These are phyloP conservation scores for Lactarius sanguifluus DNA, from an alignment of 768 basidiomycete species.

Conservation along the genomic window DNA sequence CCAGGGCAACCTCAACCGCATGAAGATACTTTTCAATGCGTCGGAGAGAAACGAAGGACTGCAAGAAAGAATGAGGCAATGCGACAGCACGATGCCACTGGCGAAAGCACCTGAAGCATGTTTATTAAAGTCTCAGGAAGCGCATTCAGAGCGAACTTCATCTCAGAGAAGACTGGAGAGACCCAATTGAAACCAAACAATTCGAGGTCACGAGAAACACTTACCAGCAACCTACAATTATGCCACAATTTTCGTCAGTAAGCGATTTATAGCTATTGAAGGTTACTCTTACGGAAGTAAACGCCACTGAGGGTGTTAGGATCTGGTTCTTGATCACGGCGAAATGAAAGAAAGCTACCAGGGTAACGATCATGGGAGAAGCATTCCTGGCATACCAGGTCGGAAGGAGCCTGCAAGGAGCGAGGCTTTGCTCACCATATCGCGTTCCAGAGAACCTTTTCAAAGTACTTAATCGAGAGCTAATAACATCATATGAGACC, in stretches of 20 bases:
- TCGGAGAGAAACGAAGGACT: slow-evolving; percentile 80
- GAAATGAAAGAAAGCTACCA: slow-evolving; percentile 59
- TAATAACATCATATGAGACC: slow-evolving; percentile 8
- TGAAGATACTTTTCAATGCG: slow-evolving; percentile 90
- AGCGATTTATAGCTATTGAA: neutral
- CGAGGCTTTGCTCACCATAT: slow-evolving; percentile 45
- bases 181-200: neutral
- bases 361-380: slow-evolving; percentile 51
- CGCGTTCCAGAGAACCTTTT: slow-evolving; percentile 47
- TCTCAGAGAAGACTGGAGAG: slow-evolving; percentile 72
- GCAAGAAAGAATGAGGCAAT: slow-evolving; percentile 8
- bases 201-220: slow-evolving; percentile 13
- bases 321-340: slow-evolving; percentile 65
- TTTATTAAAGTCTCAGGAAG: slow-evolving; percentile 92
- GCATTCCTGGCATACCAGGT: slow-evolving; percentile 35
- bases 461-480: slow-evolving; percentile 12
- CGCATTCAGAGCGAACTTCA: slow-evolving; percentile 85
- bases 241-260: neutral
- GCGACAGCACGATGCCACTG: neutral
- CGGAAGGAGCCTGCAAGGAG: slow-evolving; percentile 1
- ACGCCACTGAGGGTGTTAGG: slow-evolving; percentile 83
- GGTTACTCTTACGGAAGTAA: slow-evolving; percentile 48
- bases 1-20: slow-evolving; percentile 65
- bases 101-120: slow-evolving; percentile 63
- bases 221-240: slow-evolving; percentile 43